Evolutionary conservation across 2,329 filamentous ascomycete genomes (phyloP), one percentile per base, ranked within the genome.

Genomic region (Cladorrhinum sp.): DNA sequence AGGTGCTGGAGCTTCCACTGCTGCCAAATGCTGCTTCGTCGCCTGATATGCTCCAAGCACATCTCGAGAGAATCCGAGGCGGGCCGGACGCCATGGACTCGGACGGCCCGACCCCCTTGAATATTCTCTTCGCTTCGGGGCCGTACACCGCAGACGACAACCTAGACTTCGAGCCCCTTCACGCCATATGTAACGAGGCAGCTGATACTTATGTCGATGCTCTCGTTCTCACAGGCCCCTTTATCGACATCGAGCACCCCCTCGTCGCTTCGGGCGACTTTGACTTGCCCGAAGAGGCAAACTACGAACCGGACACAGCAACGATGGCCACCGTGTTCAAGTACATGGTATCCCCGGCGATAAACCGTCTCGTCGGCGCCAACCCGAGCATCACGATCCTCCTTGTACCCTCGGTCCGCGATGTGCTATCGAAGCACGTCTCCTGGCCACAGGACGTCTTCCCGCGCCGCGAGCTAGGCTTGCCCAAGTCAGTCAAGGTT

Each of bases 111-210:
- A 78, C 85, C 8, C 92, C 94, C 0, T 76, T 98, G 18, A 92
- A 83, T 68, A 79, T 96, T 55, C 75, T 97, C 39, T 82, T 94
- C 61, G 91, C 89, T 1, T 85, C 92, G 0, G 95, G 95, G 0
- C 95, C 95, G 0, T 99, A 96, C 75, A 96, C 93, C 0, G 86
- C 92, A 2, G 93, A 98, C 67, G 90, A 94, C 69, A 96, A 96
- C 70, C 86, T 99, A 51, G 89, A 92, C 66, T 99, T 93, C 71
- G 90, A 96, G 69, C 90, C 94, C 7, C 79, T 99, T 1, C 87
- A 92, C 69, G 86, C 90, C 28, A 82, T 99, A 16, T 94, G 94
- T 72, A 83, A 84, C 66, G 87, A 88, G 68, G 92, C 93, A 8
- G 86, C 86, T 16, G 86, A 91, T 65, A 84, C 82, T 21, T 87